Base-by-base conservation (phyloP, 1,139 yeast genomes). In the Kodamaea fungicola region DNA sequence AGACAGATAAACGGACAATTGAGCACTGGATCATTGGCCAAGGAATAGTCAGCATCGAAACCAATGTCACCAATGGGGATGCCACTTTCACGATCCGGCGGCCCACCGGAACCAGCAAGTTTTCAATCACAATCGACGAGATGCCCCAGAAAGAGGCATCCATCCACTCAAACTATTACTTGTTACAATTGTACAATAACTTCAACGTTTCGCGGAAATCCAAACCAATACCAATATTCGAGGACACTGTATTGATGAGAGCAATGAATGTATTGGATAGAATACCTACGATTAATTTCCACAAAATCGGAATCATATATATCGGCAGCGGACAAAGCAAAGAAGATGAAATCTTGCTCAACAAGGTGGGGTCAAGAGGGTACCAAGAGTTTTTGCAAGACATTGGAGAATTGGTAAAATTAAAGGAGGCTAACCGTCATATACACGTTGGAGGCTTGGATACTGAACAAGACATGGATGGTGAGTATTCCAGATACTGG, bases 381-480 rank as follows among this genome's bases (percentile, higher is more conserved):
- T 88, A 84, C 52, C 76, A 81, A 22, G 57, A 63, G 21, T 86
- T 88, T 49, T 52, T 87, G 31, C 59, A 66, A 7, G 62, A 66
- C 1, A 59, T 88, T 44, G 96, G 96, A 1, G 55, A 62, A 8
- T 58, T 83, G 38, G 71, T 84, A 12, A 62, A 71, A 37, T 63
- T 88, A 35, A 74, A 75, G 42, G 74, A 69, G 8, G 77, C 81
- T 42, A 40, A 49, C 10, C 64, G 64, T 24, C 67, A 72, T 28
- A 69, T 79, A 12, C 87, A 86, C 50, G 78, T 81, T 25, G 96
- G 95, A 12, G 96, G 96, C 0, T 65, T 88, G 31, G 95, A 87
- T 47, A 80, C 79, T 0, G 81, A 74, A 38, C 72, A 71, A 43
- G 81, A 81, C 46, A 55, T 69, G 22, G 96, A 86, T 61, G 96